Base-by-base conservation (phyloP, 2,329 filamentous ascomycete species). In the Colletotrichum tropicale region DNA sequence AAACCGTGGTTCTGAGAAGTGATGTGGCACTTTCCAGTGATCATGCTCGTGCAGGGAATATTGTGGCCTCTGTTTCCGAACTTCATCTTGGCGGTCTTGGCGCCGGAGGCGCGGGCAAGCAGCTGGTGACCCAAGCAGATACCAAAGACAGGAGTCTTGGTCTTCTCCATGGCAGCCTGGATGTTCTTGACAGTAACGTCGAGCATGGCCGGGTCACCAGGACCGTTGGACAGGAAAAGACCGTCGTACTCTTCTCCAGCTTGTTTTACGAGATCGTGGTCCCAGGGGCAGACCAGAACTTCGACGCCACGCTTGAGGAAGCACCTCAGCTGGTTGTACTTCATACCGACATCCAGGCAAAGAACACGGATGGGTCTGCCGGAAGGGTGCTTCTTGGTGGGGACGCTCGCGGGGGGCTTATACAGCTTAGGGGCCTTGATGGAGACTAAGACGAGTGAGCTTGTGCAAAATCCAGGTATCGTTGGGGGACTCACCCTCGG, bases 11-110 rank as follows among this genome's bases (percentile, higher is more conserved):
- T 99, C 86, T 99, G 97, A 12, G 97, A 98, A 55, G 97, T 99
- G 83, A 99, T 99, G 87, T 99, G 96, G 85, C 97, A 99, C 87
- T 96, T 96, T 80, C 97, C 97, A 60, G 96, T 98, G 79, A 98
- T 89, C 91, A 98, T 91, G 87, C 94, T 98, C 13, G 96, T 98
- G 89, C 96, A 98, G 60, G 97, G 97, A 82, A 99, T 98, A 87
- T 99, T 99, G 89, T 98, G 95, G 58, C 96, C 97, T 82, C 97
- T 95, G 88, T 99, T 99, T 88, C 97, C 97, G 82, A 98, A 99
- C 90, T 98, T 98, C 95, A 99, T 98, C 90, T 99, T 99, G 81
- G 91, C 86, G 1, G 97, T 98, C 62, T 89, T 89, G 62, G 96
- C 96, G 71, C 96, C 96, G 36, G 96, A 93, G 74, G 96, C 96